These are phyloP conservation scores for Populus euphratica DNA, from an alignment of 345 rosid genomes.

Conservation along the genomic window DNA sequence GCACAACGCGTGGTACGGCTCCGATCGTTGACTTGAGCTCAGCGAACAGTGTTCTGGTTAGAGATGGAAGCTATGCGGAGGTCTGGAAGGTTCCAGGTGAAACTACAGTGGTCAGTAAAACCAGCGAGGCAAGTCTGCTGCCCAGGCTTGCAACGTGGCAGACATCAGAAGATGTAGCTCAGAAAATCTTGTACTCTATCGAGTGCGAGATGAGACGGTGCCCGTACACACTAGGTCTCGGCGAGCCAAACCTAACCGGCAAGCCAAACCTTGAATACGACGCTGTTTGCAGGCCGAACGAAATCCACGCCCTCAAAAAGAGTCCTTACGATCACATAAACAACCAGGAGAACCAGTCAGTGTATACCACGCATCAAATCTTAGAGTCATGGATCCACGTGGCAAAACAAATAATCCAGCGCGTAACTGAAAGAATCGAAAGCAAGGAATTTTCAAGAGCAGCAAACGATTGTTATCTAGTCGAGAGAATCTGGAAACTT, in stretches of 20 bases:
- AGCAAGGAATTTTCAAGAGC: constrained; percentile 44
- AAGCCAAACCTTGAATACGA: constrained; percentile 85
- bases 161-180: constrained; percentile 61
- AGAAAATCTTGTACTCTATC: constrained; percentile 54
- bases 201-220: constrained; percentile 82
- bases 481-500: constrained; percentile 76
- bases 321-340: constrained; percentile 50
- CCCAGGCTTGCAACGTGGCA: constrained; percentile 80
- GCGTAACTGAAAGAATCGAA: constrained; percentile 45
- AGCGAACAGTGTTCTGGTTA: constrained; percentile 40
- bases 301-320: constrained; percentile 48
- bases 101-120: constrained; percentile 41
- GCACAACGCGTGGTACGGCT: constrained; percentile 27
- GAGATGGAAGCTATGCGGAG: constrained; percentile 54
- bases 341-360: constrained; percentile 67
- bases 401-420: constrained; percentile 40
- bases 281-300: constrained; percentile 64
- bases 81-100: constrained; percentile 58
- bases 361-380: constrained; percentile 68
- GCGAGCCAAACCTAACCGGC: constrained; percentile 73
- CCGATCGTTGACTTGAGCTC: constrained; percentile 48
- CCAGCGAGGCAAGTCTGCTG: constrained; percentile 68
- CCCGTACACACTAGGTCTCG: constrained; percentile 71
- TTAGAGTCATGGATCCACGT: constrained; percentile 79
- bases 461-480: constrained; percentile 49